Evolutionary conservation across 345 rosid genomes (phyloP).

Genomic region (Aethionema arabicum): DNA sequence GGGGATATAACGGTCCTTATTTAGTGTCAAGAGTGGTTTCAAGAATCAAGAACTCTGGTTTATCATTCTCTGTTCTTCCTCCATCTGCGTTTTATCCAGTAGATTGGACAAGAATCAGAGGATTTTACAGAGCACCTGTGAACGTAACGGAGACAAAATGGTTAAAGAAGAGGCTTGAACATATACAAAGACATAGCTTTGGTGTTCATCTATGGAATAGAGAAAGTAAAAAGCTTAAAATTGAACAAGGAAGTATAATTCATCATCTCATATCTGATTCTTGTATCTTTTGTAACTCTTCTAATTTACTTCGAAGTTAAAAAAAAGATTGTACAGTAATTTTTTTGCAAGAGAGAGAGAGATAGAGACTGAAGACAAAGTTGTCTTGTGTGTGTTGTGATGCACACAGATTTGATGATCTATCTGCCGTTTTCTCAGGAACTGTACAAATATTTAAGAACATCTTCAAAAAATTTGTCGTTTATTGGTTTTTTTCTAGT

Average conservation of each 20-base stretch:
- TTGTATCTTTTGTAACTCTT: constrained; percentile 70
- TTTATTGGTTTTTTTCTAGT: too few relatives aligned
- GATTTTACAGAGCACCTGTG: constrained; percentile 51
- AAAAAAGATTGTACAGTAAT: constrained; percentile 7
- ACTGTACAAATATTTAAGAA: constrained; percentile 11
- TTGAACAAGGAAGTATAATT: constrained; percentile 69
- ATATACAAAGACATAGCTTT: constrained; percentile 50
- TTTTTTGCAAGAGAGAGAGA: neutral
- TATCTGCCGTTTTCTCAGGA: constrained; percentile 26
- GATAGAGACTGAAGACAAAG: constrained; percentile 13
- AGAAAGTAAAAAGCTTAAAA: constrained; percentile 60
- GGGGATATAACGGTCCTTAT: constrained; percentile 99
- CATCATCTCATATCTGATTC: constrained; percentile 48
- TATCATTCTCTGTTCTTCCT: constrained; percentile 63
- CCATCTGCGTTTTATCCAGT: constrained; percentile 88
- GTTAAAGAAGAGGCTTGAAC: constrained; percentile 46
- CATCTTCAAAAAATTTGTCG: too few relatives aligned
- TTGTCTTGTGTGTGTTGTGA: neutral
- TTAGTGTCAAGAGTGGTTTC: constrained; percentile 77
- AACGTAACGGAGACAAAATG: constrained; percentile 49
- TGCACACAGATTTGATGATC: constrained; percentile 29
- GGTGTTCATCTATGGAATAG: constrained; percentile 86
- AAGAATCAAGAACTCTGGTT: constrained; percentile 41
- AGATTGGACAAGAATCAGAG: constrained; percentile 63
- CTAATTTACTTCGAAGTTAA: constrained; percentile 34